Evolutionary conservation across 208 protist species (phyloP).

Genomic region (Leishmania arabica): DNA sequence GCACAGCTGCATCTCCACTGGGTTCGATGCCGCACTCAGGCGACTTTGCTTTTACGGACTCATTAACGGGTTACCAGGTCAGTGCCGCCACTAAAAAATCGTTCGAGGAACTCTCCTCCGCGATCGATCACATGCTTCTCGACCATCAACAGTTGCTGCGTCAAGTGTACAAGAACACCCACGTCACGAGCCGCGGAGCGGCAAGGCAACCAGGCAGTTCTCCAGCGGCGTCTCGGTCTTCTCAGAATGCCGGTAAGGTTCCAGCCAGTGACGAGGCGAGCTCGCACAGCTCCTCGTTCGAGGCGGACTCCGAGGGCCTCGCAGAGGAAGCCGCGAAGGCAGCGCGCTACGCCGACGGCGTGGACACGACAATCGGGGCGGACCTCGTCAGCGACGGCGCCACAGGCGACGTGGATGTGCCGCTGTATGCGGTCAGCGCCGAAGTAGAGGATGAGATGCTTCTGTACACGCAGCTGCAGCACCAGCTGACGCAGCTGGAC

Average conservation of each 20-base stretch:
- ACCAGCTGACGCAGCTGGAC: slow-evolving; percentile 48
- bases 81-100: slow-evolving; percentile 16
- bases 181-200: background rate
- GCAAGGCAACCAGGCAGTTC: background rate
- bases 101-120: slow-evolving; percentile 40
- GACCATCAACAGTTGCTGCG: slow-evolving; percentile 69
- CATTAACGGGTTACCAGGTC: background rate
- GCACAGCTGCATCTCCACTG: background rate
- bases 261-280: background rate
- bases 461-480: slow-evolving; percentile 56
- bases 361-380: slow-evolving; percentile 7
- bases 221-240: background rate
- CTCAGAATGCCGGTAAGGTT: background rate
- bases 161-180: slow-evolving; percentile 45
- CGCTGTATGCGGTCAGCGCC: background rate
- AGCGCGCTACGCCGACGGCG: background rate
- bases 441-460: slow-evolving; percentile 41
- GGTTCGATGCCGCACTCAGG: background rate
- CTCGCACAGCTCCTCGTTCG: background rate
- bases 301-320: background rate
- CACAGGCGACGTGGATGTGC: background rate
- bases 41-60: background rate
- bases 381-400: slow-evolving; percentile 5
- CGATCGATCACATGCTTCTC: slow-evolving; percentile 77
- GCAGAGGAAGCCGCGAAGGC: background rate